A percentile compares a stretch with the other conserved stretches of the same genome.
Conservation (phyloP, 257 asterid genomes). For the Ehretia macrophylla region DNA sequence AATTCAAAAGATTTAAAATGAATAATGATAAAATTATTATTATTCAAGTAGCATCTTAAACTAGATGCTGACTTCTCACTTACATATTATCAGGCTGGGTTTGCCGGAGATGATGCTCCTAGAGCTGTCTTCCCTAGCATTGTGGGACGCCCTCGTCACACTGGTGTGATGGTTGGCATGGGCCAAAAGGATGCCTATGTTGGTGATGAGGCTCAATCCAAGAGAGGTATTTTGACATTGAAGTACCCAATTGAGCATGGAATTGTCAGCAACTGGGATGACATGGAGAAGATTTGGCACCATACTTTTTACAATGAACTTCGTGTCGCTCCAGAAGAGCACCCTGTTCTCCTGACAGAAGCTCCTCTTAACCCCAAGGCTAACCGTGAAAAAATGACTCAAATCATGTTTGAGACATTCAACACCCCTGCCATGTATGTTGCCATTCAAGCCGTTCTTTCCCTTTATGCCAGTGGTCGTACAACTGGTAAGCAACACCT, state of each 20-base stretch:
- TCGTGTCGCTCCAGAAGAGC: slow-evolving; percentile 89
- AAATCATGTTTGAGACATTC: slow-evolving; percentile 86
- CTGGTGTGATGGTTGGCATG: slow-evolving; percentile 65
- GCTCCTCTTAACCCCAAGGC: slow-evolving; percentile 94
- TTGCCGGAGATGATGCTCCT: slow-evolving; percentile 45
- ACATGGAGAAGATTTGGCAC: slow-evolving; percentile 90
- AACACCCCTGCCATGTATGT: slow-evolving; percentile 86
- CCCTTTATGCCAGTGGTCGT: slow-evolving; percentile 87
- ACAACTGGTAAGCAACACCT: slow-evolving; percentile 61
- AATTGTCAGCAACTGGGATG: slow-evolving; percentile 90
- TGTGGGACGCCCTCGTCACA: slow-evolving; percentile 39
- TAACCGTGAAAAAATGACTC: slow-evolving; percentile 86
- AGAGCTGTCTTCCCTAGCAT: slow-evolving; percentile 39
- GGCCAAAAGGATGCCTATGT: slow-evolving; percentile 87
- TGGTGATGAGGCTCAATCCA: slow-evolving; percentile 85
- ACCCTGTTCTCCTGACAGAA: slow-evolving; percentile 75
- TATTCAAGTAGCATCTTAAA: not conserved
- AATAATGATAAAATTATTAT: not conserved
- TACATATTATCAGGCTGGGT: slow-evolving; percentile 24
- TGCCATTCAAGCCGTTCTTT: slow-evolving; percentile 85
- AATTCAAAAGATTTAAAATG: no score
- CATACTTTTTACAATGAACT: slow-evolving; percentile 87
- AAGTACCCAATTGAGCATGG: slow-evolving; percentile 91
- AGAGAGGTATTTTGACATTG: slow-evolving; percentile 78
- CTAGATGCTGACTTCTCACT: not conserved